phyloP scores from a whole-genome alignment of 495 filamentous ascomycete species.

The Penicillium argentinense region DNA sequence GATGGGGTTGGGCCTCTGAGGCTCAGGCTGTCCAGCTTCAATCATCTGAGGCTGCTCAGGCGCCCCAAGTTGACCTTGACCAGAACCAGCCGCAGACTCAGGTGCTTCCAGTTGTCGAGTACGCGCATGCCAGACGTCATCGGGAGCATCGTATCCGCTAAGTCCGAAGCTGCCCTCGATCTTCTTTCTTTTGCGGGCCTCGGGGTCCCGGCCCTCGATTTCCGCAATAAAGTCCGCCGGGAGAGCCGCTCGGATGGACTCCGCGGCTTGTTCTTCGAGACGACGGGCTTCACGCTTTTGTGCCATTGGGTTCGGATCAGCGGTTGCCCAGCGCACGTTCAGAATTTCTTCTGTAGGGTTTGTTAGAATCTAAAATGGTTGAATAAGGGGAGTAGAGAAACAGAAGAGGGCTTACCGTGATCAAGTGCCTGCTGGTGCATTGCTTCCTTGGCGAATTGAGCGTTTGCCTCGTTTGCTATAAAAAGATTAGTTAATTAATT shows the following conservation, averaged over 20 bases:
- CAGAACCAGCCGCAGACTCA: constrained; percentile 26
- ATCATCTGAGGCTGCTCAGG: constrained; percentile 45
- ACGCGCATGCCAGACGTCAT: constrained; percentile 89
- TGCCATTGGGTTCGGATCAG: constrained; percentile 92
- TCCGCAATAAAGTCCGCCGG: constrained; percentile 91
- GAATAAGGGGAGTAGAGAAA: neutral
- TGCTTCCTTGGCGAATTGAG: constrained; percentile 76
- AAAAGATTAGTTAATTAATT: constrained; percentile 30
- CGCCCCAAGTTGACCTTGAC: constrained; percentile 46
- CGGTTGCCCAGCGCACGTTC: constrained; percentile 96
- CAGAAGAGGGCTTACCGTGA: constrained; percentile 57
- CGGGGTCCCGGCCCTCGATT: constrained; percentile 86
- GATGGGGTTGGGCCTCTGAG: constrained; percentile 25
- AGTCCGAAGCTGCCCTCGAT: constrained; percentile 89
- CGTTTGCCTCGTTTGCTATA: constrained; percentile 69
- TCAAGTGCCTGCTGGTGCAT: constrained; percentile 88
- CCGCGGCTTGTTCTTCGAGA: constrained; percentile 97
- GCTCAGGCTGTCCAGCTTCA: constrained; percentile 30
- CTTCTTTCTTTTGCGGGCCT: constrained; percentile 81
- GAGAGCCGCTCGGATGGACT: constrained; percentile 87
- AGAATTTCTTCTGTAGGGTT: constrained; percentile 63
- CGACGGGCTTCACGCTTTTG: constrained; percentile 87
- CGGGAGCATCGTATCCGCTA: constrained; percentile 89
- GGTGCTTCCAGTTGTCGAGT: constrained; percentile 48
- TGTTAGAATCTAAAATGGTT: neutral